Evolutionary conservation across 2,329 filamentous ascomycete genomes (phyloP).

Genomic region (Cryphonectria japonica): DNA sequence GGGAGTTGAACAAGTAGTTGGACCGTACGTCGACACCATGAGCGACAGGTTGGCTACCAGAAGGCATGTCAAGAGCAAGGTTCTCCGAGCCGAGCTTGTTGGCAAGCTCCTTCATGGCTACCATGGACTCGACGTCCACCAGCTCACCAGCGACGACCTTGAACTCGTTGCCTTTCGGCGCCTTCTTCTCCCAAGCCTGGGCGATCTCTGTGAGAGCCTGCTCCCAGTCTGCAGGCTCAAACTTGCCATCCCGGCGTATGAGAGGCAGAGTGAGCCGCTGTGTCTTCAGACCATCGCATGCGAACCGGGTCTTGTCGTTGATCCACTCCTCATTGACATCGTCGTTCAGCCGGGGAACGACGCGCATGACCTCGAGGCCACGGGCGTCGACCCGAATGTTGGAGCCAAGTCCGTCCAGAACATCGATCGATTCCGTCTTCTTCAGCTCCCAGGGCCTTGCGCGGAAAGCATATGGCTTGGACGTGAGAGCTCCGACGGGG

Average conservation of each 20-base stretch:
- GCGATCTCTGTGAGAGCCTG: constrained; percentile 89
- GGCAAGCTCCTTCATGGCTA: constrained; percentile 95
- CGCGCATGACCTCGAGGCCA: constrained; percentile 93
- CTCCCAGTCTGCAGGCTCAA: constrained; percentile 93
- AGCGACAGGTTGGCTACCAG: constrained; percentile 79
- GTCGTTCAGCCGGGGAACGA: constrained; percentile 91
- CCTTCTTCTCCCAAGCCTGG: constrained; percentile 76
- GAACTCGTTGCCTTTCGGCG: constrained; percentile 90
- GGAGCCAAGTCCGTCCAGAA: constrained; percentile 88
- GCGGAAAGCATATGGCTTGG: constrained; percentile 97
- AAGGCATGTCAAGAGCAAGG: constrained; percentile 86
- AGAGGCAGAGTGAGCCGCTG: constrained; percentile 93
- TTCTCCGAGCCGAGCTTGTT: constrained; percentile 98
- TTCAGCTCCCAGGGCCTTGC: constrained; percentile 96
- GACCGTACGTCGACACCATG: constrained; percentile 93
- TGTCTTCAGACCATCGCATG: constrained; percentile 94
- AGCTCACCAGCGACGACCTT: constrained; percentile 92
- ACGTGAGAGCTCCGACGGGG: constrained; percentile 93
- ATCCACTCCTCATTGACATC: constrained; percentile 99
- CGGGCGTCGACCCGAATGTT: constrained; percentile 93
- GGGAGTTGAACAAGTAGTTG: constrained; percentile 97
- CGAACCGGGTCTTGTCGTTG: constrained; percentile 96
- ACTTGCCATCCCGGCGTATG: constrained; percentile 85
- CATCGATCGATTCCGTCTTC: constrained; percentile 94
- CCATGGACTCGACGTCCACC: constrained; percentile 88